Evolutionary conservation across 257 asterid species (phyloP).

Genomic region (Penstemon davidsonii): DNA sequence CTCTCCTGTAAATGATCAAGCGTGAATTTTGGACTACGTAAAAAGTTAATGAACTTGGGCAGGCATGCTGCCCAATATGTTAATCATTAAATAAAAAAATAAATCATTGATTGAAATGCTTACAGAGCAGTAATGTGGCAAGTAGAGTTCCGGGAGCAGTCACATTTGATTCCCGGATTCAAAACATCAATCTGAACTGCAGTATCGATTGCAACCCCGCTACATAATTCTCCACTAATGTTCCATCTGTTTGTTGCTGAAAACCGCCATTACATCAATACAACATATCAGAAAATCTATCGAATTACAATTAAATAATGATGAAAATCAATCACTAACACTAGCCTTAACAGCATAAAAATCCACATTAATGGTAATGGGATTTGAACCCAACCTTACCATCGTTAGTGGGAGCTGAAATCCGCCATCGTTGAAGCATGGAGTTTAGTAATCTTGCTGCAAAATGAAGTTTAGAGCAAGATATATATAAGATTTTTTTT

Average conservation of each 20-base stretch:
- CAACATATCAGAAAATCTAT: no score
- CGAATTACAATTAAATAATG: no score
- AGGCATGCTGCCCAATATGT: no score
- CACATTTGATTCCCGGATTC: slow-evolving; percentile 50
- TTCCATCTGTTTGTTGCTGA: slow-evolving; percentile 42
- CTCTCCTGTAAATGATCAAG: slow-evolving; percentile 35
- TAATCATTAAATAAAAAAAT: no score
- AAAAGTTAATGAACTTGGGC: no score
- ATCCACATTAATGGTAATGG: no score
- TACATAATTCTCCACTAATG: slow-evolving; percentile 50
- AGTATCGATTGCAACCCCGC: slow-evolving; percentile 38
- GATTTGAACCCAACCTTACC: no score
- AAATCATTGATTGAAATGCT: slow-evolving; percentile 4
- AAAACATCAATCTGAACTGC: slow-evolving; percentile 22
- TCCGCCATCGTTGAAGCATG: slow-evolving; percentile 39
- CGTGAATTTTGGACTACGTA: neutral
- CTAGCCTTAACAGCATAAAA: no score
- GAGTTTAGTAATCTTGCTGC: slow-evolving; percentile 47
- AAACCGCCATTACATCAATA: no score
- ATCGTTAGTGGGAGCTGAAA: neutral
- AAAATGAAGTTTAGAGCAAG: slow-evolving; percentile 8
- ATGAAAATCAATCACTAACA: no score
- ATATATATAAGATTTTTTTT: neutral
- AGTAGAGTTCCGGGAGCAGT: slow-evolving; percentile 36
- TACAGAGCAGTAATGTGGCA: slow-evolving; percentile 54